Evolutionary conservation across 164 flowering plant species (phyloP).

Genomic region (Magnolia officinalis): DNA sequence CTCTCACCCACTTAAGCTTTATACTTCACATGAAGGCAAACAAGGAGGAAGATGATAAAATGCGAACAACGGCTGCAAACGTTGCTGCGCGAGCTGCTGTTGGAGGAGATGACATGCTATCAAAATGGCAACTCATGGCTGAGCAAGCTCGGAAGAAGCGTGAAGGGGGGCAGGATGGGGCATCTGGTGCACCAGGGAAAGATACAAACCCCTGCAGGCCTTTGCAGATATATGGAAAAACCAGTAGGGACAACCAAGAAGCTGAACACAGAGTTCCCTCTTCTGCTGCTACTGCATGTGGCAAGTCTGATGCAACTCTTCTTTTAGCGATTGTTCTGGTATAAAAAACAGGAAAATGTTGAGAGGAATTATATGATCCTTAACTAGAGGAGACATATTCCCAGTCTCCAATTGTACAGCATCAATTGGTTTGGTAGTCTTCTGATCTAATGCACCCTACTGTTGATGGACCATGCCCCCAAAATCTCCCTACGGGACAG

Average conservation of each 20-base stretch:
- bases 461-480: too few relatives aligned
- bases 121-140: constrained; percentile 96
- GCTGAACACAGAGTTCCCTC: constrained; percentile 43
- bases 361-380: neutral
- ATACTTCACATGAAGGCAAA: constrained; percentile 42
- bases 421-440: too few relatives aligned
- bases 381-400: too few relatives aligned
- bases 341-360: neutral
- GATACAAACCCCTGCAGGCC: constrained; percentile 35
- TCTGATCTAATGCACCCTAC: too few relatives aligned
- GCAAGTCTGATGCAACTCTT: constrained; percentile 25
- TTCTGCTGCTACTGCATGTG: constrained; percentile 27
- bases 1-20: neutral
- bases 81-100: constrained; percentile 97
- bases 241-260: constrained; percentile 43
- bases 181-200: constrained; percentile 43
- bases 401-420: too few relatives aligned
- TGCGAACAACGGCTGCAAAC: constrained; percentile 93
- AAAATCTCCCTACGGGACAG: too few relatives aligned
- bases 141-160: constrained; percentile 87
- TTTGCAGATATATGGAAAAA: constrained; percentile 35
- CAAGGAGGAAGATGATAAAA: constrained; percentile 91
- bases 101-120: constrained; percentile 89
- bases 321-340: neutral
- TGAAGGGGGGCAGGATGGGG: constrained; percentile 50